These are phyloP conservation scores for Hygrophorus pudorinus DNA, from an alignment of 768 basidiomycete genomes.

Conservation along the genomic window DNA sequence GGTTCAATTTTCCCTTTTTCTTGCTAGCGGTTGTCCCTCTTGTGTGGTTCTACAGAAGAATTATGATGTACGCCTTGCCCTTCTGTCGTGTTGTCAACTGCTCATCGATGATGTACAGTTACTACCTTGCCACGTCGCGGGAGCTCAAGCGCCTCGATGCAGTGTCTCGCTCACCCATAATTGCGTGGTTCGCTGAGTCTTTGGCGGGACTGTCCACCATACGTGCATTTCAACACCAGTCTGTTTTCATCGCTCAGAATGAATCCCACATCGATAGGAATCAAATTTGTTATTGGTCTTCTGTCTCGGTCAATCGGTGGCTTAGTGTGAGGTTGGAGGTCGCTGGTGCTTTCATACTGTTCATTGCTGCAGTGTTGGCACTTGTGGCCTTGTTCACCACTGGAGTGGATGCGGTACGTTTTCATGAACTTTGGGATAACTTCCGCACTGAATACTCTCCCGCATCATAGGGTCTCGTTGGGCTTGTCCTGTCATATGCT, in stretches of 20 bases:
- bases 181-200: constrained; percentile 76
- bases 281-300: constrained; percentile 67
- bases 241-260: constrained; percentile 56
- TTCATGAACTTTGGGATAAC: too few species aligned
- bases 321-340: constrained; percentile 78
- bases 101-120: constrained; percentile 32
- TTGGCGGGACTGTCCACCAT: constrained; percentile 73
- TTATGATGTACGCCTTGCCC: constrained; percentile 55
- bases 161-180: constrained; percentile 84
- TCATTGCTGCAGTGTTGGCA: constrained; percentile 58
- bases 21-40: constrained; percentile 67
- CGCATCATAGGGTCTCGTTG: constrained; percentile 44
- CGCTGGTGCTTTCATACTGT: constrained; percentile 72
- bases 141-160: constrained; percentile 86
- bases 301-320: constrained; percentile 75
- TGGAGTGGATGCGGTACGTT: constrained; percentile 60
- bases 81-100: background rate
- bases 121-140: constrained; percentile 79
- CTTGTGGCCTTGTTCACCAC: constrained; percentile 63
- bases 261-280: constrained; percentile 76
- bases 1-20: constrained; percentile 75
- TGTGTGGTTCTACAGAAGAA: constrained; percentile 66
- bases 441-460: too few species aligned
- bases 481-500: constrained; percentile 78
- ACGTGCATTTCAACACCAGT: constrained; percentile 66